Percentiles rank a stretch among this genome's conserved stretches.
These are phyloP conservation scores for Candida corydali DNA, from an alignment of 805 yeast species.

Conservation along the genomic window DNA sequence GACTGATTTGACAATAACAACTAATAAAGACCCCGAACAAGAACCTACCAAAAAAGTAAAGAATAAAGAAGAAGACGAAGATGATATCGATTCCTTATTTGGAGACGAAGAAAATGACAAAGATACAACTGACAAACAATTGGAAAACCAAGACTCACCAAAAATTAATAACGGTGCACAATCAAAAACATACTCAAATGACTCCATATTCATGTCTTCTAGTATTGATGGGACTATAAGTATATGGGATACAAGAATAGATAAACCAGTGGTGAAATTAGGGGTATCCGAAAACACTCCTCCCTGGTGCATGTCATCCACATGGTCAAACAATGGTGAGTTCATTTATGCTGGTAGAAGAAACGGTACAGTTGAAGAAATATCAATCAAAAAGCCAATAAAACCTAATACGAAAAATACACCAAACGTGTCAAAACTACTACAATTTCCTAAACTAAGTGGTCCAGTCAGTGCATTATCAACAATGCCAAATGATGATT, in stretches of 20 bases:
- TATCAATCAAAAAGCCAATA: slow-evolving; percentile 57
- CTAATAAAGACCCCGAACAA: slow-evolving; percentile 14
- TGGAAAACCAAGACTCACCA: slow-evolving; percentile 13
- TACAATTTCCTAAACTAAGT: slow-evolving; percentile 79
- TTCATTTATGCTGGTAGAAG: slow-evolving; percentile 80
- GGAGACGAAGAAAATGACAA: slow-evolving; percentile 16
- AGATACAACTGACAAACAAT: slow-evolving; percentile 8
- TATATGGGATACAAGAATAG: slow-evolving; percentile 75
- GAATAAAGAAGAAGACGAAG: slow-evolving; percentile 14
- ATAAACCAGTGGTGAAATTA: slow-evolving; percentile 41
- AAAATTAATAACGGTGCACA: slow-evolving; percentile 10
- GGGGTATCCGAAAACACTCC: slow-evolving; percentile 66
- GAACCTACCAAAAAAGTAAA: slow-evolving; percentile 16
- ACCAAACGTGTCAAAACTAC: slow-evolving; percentile 50
- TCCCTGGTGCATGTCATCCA: slow-evolving; percentile 90
- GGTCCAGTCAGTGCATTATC: slow-evolving; percentile 85
- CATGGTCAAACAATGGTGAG: slow-evolving; percentile 86
- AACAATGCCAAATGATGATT: slow-evolving; percentile 76
- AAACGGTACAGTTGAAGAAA: slow-evolving; percentile 80
- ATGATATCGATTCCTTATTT: slow-evolving; percentile 15
- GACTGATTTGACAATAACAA: slow-evolving; percentile 35
- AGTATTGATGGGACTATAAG: slow-evolving; percentile 78
- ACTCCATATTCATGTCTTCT: slow-evolving; percentile 67
- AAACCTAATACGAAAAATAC: slow-evolving; percentile 21
- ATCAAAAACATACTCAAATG: slow-evolving; percentile 26